Percentiles rank a stretch among this genome's conserved stretches.
These are phyloP conservation scores for Rhodotorula sphaerocarpa DNA, from an alignment of 768 basidiomycete genomes.

Conservation along the genomic window DNA sequence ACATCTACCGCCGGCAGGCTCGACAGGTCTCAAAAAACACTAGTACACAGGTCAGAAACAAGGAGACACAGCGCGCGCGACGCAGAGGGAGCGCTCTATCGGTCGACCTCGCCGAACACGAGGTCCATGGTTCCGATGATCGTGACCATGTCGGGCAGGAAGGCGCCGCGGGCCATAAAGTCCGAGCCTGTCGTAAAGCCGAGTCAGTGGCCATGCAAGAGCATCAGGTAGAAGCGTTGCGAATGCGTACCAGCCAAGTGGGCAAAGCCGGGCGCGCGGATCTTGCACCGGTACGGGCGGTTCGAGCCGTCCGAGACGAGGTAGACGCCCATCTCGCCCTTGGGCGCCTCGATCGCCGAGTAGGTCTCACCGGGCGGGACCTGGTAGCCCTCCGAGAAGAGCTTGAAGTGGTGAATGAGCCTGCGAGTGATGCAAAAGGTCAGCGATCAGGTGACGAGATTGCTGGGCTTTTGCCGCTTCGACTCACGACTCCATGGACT, in stretches of 20 bases:
- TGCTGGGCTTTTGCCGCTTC: background rate
- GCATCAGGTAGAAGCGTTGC: conserved; percentile 56
- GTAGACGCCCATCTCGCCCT: conserved; percentile 95
- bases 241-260: conserved; percentile 88
- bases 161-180: conserved; percentile 92
- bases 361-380: conserved; percentile 87
- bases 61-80: no score
- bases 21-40: no score
- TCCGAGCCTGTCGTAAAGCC: conserved; percentile 87
- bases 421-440: conserved; percentile 42
- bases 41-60: conserved; percentile 1
- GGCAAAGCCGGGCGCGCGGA: conserved; percentile 36
- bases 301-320: conserved; percentile 96
- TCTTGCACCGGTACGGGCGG: conserved; percentile 92
- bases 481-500: conserved; percentile 68
- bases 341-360: conserved; percentile 93
- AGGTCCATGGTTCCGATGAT: conserved; percentile 69
- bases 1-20: no score
- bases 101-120: conserved; percentile 39
- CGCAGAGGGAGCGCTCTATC: background rate
- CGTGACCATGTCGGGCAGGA: conserved; percentile 14
- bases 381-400: conserved; percentile 88
- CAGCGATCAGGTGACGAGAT: no score
- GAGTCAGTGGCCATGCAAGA: conserved; percentile 47
- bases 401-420: conserved; percentile 96